Base-by-base conservation (phyloP, 805 yeast genomes). In the Zygotorulaspora sp. region DNA sequence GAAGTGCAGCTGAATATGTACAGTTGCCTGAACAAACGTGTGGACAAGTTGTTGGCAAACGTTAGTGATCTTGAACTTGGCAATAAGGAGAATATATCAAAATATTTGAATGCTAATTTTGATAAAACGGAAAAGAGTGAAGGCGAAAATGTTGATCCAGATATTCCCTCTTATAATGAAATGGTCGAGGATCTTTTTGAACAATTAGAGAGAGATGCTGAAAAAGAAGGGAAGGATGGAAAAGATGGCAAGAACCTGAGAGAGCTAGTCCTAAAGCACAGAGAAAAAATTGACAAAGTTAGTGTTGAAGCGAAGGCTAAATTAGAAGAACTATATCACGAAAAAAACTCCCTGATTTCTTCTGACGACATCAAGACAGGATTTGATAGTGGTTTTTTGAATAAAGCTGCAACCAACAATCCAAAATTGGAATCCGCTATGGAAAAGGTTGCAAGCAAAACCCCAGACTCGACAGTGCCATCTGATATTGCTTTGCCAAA, bases 361-460 rank as follows among this genome's bases (percentile, higher is more conserved):
- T 80, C 92, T 35, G 97, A 89, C 11, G 98, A 90, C 62, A 73
- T 88, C 27, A 92, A 78, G 50, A 87, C 92, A 10, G 97, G 96
- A 0, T 92, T 86, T 69, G 95, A 90, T 57, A 77, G 84, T 29
- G 82, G 96, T 0, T 76, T 85, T 48, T 60, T 87, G 56, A 86
- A 87, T 60, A 83, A 79, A 49, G 66, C 63, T n/a, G 65, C 50
- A 10, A 43, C 40, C 17, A 49, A 45, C 15, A 48, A 47, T 15
- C 45, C 36, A 12, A 31, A 34, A 33, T 28, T 33, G 13, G 47
- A 41, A 15, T 32, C 39, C 3, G 34, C 34, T 11, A 18, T 43
- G 12, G 22, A 36, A 19, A 36, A 37, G 13, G 41, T 33, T 18
- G 47, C 58, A 18, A 41, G 57, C 9, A 48, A 49, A 2, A 35